A percentile compares a stretch with the other conserved stretches of the same genome.
These are phyloP conservation scores for Circinella minor DNA, from an alignment of 371 early-diverging fungal genomes.

Conservation along the genomic window DNA sequence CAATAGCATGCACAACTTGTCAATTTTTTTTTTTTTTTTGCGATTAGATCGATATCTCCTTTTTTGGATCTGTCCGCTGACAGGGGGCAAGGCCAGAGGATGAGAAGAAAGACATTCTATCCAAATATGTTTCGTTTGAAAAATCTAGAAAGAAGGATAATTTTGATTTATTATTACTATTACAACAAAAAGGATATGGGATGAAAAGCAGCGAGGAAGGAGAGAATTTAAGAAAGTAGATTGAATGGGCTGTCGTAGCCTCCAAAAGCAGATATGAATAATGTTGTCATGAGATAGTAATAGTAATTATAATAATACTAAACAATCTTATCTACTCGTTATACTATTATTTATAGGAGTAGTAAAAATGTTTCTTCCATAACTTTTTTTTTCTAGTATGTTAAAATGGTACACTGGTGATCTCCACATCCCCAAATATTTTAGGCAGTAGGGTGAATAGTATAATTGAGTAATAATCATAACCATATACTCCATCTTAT, in stretches of 20 bases:
- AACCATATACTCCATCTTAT: too few relatives aligned
- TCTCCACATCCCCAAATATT: background rate
- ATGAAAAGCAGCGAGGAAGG: background rate
- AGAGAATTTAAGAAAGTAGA: background rate
- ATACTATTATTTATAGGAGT: background rate
- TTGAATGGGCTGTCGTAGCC: background rate
- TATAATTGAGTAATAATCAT: too few relatives aligned
- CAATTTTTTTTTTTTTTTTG: background rate
- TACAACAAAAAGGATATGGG: background rate
- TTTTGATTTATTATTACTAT: too few relatives aligned
- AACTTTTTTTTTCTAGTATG: background rate
- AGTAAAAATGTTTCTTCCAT: background rate
- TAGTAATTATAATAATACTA: too few relatives aligned
- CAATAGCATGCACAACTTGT: background rate
- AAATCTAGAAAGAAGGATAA: too few relatives aligned
- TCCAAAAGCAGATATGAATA: background rate
- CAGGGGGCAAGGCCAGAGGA: too few relatives aligned
- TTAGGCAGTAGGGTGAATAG: too few relatives aligned
- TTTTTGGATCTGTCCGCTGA: background rate
- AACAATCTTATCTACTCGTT: too few relatives aligned
- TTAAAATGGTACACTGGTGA: background rate
- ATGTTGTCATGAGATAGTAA: background rate
- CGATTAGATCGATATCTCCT: slow-evolving; percentile 6
- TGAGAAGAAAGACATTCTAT: too few relatives aligned
- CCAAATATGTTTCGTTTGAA: too few relatives aligned